Evolutionary conservation across 2,329 filamentous ascomycete genomes (phyloP).

Genomic region (Penicillium concentricum): DNA sequence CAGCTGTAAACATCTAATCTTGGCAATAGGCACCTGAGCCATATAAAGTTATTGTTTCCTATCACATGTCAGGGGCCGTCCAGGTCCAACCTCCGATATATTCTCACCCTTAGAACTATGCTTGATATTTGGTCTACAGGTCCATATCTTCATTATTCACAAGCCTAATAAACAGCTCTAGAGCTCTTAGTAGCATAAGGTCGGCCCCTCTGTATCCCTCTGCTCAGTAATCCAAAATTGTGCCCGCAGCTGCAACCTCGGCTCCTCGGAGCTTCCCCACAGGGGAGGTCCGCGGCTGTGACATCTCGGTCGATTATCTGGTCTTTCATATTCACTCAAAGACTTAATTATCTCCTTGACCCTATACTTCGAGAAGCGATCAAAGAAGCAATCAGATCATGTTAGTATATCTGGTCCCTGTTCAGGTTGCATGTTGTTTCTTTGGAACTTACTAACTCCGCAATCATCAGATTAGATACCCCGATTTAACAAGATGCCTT

Average conservation of each 20-base stretch:
- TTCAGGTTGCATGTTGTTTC: not conserved
- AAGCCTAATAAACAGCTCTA: not conserved
- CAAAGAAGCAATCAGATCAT: not conserved
- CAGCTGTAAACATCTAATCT: not conserved
- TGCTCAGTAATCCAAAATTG: not conserved
- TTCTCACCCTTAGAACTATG: not conserved
- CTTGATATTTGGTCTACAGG: not conserved
- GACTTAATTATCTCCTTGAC: not conserved
- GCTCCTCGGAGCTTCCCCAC: slow-evolving; percentile 30
- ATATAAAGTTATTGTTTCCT: not conserved
- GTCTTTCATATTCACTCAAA: slow-evolving; percentile 5
- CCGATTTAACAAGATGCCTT: slow-evolving; percentile 52
- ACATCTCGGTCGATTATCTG: slow-evolving; percentile 1
- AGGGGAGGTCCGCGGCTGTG: slow-evolving; percentile 26
- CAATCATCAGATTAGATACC: slow-evolving; percentile 9
- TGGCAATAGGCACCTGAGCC: not conserved
- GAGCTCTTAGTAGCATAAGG: not conserved
- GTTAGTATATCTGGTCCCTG: not conserved
- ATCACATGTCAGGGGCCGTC: not conserved
- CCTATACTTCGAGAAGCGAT: not conserved
- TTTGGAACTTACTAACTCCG: slow-evolving; percentile 3
- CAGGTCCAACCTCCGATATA: not conserved
- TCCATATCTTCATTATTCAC: not conserved
- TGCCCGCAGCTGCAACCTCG: slow-evolving; percentile 25
- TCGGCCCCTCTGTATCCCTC: not conserved